Evolutionary conservation across 2,329 filamentous ascomycete species (phyloP), one percentile per base, ranked within the genome.

Genomic region (Ceratocystis albifundus): DNA sequence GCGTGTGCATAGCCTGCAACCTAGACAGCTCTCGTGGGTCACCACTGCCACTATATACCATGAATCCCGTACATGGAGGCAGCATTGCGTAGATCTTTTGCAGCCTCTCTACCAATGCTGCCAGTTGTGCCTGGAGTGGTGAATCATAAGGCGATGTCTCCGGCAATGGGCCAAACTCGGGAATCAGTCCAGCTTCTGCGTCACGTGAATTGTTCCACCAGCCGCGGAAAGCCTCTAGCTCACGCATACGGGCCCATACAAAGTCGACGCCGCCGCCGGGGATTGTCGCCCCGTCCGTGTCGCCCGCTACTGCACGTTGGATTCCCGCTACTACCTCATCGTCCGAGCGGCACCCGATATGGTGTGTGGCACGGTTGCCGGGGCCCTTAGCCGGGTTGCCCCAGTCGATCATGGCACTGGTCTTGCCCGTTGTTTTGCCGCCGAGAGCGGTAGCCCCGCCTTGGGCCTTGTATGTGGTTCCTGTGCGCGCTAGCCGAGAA

Each of bases 391-490:
- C 77, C 15, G 89, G 88, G 68, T 91, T 88, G 63, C 92, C 93
- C 88, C 93, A 96, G 76, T 99, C 94, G 25, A 97, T 82, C 41
- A 95, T 84, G 1, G 88, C 89, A 68, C 86, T 88, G 0, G 81
- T 84, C 74, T 86, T 86, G 69, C 82, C 82, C 3, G 79, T 77
- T 45, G 80, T 77, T 10, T 79, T 69, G 25, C 83, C 83, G 36
- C 82, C 82, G 10, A 78, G 80, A 15, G 85, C 85, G 2, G 78
- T 79, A 0, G 77, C 76, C 1, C 83, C 83, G 55, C 80, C 83
- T 69, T 86, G 84, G 10, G 79, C 80, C 71, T 84, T 84, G 73
- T 87, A 87, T 12, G 80, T 77, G 12, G 81, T 83, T 61, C 84
- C 84, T 17, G 84, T 79, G 57, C 86, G 81, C 2, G 81, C 83